phyloP scores from a whole-genome alignment of 768 basidiomycete species.

The Pisolithus sp. region DNA sequence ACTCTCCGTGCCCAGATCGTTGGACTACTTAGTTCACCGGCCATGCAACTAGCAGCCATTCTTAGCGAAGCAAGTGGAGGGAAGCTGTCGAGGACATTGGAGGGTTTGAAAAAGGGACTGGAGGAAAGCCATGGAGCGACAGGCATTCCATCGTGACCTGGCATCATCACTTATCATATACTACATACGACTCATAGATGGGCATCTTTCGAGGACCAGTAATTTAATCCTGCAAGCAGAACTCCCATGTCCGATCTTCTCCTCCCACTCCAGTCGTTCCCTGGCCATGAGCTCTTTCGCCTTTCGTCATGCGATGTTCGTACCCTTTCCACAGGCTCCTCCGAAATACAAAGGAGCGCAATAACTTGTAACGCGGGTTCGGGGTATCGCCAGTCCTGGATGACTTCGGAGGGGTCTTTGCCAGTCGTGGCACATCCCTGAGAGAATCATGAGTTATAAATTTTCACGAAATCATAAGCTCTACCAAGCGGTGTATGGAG shows the following conservation, averaged over 20 bases:
- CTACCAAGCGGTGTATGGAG: constrained; percentile 85
- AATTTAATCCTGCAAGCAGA: constrained; percentile 41
- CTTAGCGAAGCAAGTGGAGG: constrained; percentile 66
- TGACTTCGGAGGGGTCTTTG: constrained; percentile 65
- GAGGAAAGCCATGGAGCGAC: constrained; percentile 38
- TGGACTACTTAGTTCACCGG: constrained; percentile 73
- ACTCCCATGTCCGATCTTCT: constrained; percentile 87
- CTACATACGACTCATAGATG: background rate
- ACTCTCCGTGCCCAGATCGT: constrained; percentile 78
- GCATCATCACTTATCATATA: constrained; percentile 2
- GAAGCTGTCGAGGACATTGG: constrained; percentile 61
- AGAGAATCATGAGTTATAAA: constrained; percentile 4
- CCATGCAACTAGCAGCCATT: constrained; percentile 64
- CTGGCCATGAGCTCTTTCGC: constrained; percentile 61
- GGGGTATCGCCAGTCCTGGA: constrained; percentile 35
- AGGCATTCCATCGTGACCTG: constrained; percentile 14
- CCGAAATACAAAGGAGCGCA: constrained; percentile 78
- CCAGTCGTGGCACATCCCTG: constrained; percentile 73
- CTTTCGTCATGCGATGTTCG: constrained; percentile 92
- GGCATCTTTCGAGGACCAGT: constrained; percentile 1
- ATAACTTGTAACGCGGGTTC: constrained; percentile 63
- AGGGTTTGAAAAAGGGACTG: constrained; percentile 65
- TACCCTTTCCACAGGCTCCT: constrained; percentile 74
- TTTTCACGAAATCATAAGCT: constrained; percentile 14
- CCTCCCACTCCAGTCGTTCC: constrained; percentile 67